Percentiles rank a stretch among this genome's conserved stretches.
Conservation (phyloP, 176 grass and related monocot genomes). For the Phoenix roebelenii region DNA sequence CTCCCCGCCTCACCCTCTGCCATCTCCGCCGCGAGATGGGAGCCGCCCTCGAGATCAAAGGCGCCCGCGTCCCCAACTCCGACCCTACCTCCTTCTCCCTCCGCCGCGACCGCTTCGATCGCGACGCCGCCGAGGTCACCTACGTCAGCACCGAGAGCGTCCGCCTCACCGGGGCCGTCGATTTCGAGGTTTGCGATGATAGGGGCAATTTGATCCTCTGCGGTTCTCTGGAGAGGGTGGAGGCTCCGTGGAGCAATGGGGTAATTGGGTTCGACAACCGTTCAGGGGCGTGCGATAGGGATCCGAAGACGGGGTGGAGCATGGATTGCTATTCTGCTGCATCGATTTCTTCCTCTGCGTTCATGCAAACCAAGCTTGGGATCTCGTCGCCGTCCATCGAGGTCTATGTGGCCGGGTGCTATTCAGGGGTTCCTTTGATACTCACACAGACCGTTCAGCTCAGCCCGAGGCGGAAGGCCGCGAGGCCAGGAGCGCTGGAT, state of each 20-base stretch:
- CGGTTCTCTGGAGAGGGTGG: constrained; percentile 37
- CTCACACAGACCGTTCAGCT: constrained; percentile 64
- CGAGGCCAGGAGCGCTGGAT: constrained; percentile 32
- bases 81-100: constrained; percentile 28
- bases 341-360: constrained; percentile 16
- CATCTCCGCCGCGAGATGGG: constrained; percentile 32
- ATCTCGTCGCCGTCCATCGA: constrained; percentile 29
- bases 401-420: constrained; percentile 71
- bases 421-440: constrained; percentile 45
- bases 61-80: constrained; percentile 9
- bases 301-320: constrained; percentile 39
- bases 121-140: constrained; percentile 45
- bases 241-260: constrained; percentile 29
- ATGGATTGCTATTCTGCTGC: constrained; percentile 56
- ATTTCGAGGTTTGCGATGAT: constrained; percentile 77
- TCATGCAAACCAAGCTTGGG: constrained; percentile 8
- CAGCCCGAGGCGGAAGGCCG: constrained; percentile 30
- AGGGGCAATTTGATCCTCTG: constrained; percentile 46
- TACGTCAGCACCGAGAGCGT: constrained; percentile 56
- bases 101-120: constrained; percentile 57
- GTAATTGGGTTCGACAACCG: constrained; percentile 11
- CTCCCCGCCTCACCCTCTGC: constrained; percentile 34
- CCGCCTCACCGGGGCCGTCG: constrained; percentile 30
- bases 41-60: constrained; percentile 21
- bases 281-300: constrained; percentile 5